Evolutionary conservation across 257 asterid species (phyloP).

Genomic region (Solanum tarapatanum): DNA sequence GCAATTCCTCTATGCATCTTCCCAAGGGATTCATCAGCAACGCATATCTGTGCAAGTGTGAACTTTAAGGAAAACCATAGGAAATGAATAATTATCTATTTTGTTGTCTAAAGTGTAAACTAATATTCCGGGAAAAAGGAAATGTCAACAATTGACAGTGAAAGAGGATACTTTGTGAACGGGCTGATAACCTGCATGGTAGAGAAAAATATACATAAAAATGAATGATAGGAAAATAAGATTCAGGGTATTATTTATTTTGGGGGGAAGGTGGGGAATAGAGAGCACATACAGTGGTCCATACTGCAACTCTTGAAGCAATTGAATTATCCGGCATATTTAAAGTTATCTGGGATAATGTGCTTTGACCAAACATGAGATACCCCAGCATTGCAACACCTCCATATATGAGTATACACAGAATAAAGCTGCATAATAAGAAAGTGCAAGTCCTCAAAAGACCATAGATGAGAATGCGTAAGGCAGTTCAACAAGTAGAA

Average conservation of each 20-base stretch:
- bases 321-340: constrained; percentile 56
- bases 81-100: not conserved
- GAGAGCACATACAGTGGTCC: constrained; percentile 63
- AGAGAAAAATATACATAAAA: not conserved
- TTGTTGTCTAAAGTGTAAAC: not conserved
- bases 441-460: not conserved
- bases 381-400: constrained; percentile 60
- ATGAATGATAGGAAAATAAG: not conserved
- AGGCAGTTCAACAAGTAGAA: not conserved
- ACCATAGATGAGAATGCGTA: not conserved
- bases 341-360: constrained; percentile 68
- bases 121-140: not conserved
- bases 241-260: not conserved
- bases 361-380: constrained; percentile 69
- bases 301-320: constrained; percentile 50
- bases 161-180: constrained; percentile 73
- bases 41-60: constrained; percentile 37
- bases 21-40: constrained; percentile 71
- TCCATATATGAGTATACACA: constrained; percentile 56
- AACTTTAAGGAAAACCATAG: constrained; percentile 34
- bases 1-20: constrained; percentile 63
- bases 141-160: not conserved
- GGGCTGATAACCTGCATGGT: constrained; percentile 71
- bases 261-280: not conserved
- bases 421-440: constrained; percentile 39